phyloP scores from a whole-genome alignment of 2,329 filamentous ascomycete genomes.

The Immersiporthe knoxdaviesiana region DNA sequence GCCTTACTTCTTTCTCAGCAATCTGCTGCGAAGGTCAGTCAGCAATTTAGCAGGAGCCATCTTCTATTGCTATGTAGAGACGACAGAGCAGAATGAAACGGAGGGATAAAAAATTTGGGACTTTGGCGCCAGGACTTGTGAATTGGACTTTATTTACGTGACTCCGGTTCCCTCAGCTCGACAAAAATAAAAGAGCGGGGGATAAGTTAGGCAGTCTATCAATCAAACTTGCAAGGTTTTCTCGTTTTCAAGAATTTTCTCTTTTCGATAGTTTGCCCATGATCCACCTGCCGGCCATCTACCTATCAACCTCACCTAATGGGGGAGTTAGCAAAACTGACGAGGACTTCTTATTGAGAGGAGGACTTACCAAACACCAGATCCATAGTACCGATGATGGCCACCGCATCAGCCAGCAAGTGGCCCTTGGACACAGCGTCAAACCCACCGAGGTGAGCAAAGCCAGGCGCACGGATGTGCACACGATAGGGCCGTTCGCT shows the following conservation, averaged over 20 bases:
- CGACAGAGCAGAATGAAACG: background rate
- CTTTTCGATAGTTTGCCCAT: constrained; percentile 28
- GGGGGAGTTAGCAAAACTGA: constrained; percentile 39
- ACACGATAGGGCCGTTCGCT: constrained; percentile 96
- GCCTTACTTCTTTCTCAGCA: background rate
- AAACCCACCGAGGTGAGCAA: constrained; percentile 92
- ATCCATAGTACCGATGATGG: constrained; percentile 91
- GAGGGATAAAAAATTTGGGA: background rate
- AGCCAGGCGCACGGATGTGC: constrained; percentile 95
- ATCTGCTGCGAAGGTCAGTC: background rate
- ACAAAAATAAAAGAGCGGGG: constrained; percentile 17
- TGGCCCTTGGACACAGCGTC: constrained; percentile 93
- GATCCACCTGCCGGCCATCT: constrained; percentile 37
- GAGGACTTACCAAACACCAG: constrained; percentile 76
- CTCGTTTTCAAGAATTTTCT: constrained; percentile 5
- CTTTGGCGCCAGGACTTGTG: background rate
- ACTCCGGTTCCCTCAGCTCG: constrained; percentile 12
- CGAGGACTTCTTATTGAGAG: background rate
- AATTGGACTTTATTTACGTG: constrained; percentile 16
- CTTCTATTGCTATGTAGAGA: background rate
- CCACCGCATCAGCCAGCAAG: constrained; percentile 92
- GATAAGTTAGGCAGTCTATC: constrained; percentile 18
- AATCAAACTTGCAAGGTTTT: constrained; percentile 33
- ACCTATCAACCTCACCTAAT: constrained; percentile 65
- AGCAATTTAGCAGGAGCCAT: background rate